Conservation (phyloP, 805 yeast genomes). For the Barnettozyma wickerhamii region DNA sequence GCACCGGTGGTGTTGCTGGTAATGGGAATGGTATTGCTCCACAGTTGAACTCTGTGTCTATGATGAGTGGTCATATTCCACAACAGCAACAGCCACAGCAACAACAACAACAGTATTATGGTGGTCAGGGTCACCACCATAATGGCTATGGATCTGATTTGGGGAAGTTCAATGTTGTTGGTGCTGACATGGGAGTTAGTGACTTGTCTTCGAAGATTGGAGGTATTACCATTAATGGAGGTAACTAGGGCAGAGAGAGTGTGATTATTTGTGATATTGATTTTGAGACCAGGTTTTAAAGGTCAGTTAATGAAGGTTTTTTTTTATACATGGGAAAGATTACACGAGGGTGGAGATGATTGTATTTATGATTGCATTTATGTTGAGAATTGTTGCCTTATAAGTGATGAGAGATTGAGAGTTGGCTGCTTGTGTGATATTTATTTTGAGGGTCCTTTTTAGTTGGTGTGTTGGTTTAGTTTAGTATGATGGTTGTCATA, state of each 20-base stretch:
- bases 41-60: too few species aligned
- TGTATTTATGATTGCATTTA: slow-evolving; percentile 1
- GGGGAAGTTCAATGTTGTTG: slow-evolving; percentile 2
- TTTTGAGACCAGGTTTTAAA: not conserved
- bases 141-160: slow-evolving; percentile 1
- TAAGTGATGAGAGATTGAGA: too few species aligned
- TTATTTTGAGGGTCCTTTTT: too few species aligned
- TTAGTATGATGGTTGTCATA: too few species aligned
- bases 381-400: too few species aligned
- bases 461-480: too few species aligned
- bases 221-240: slow-evolving; percentile 17
- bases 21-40: not conserved
- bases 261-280: not conserved
- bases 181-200: slow-evolving; percentile 11
- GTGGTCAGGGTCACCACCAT: not conserved
- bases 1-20: not conserved
- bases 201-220: slow-evolving; percentile 20
- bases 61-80: not conserved
- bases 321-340: not conserved
- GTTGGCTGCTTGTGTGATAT: too few species aligned
- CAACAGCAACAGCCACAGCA: slow-evolving; percentile 7
- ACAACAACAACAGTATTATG: slow-evolving; percentile 1
- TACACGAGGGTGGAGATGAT: not conserved
- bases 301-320: not conserved
- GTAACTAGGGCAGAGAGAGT: not conserved